Base-by-base conservation (phyloP, 192 early-diverging fungal genomes). In the Mortierella claussenii region DNA sequence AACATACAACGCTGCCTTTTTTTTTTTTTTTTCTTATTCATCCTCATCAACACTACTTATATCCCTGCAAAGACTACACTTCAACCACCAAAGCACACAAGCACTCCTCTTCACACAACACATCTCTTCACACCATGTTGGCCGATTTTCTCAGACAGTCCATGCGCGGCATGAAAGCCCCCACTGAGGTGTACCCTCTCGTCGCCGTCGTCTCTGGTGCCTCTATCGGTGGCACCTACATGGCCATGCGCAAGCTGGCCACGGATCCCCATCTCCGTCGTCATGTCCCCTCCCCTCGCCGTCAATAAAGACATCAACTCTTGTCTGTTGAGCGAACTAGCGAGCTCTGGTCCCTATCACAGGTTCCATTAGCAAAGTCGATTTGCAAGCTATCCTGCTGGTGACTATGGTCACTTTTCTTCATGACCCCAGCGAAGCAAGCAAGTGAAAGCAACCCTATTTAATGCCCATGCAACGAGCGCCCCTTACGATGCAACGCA, bases 211-310 rank as follows among this genome's bases (percentile, higher is more conserved):
- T 76, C 59, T 42, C 73, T 23, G 63, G 64, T 43, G 73, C 64
- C 20, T 60, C 73, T 31, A 62, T 76, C 20, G 73, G 73, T 36
- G 73, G 73, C 24, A 57, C 59, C 47, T 76, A 67, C 59, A 76
- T 76, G 73, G 73, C 58, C 23, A 62, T 67, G 49, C 73, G 73
- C 59, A 76, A 76, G 53, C 64, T 76, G 20, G 59, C 23, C 61
- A 76, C 73, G 15, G 73, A 76, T 44, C 73, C 73, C 37, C 63
- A 76, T 37, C 73, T 76, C 33, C 73, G 73, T 44, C 56, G 43
- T 4, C 33, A 66, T 15, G 69, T 37, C 44, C 3, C 51, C 52
- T 33, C 33, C 13, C 20, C 65, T 27, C 37, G 34, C 52, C 24
- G 18, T 18, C 26, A 62, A 33, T 57, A 61, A 55, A 55, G n/a